Base-by-base conservation (phyloP, 345 rosid species). In the Sonneratia alba region DNA sequence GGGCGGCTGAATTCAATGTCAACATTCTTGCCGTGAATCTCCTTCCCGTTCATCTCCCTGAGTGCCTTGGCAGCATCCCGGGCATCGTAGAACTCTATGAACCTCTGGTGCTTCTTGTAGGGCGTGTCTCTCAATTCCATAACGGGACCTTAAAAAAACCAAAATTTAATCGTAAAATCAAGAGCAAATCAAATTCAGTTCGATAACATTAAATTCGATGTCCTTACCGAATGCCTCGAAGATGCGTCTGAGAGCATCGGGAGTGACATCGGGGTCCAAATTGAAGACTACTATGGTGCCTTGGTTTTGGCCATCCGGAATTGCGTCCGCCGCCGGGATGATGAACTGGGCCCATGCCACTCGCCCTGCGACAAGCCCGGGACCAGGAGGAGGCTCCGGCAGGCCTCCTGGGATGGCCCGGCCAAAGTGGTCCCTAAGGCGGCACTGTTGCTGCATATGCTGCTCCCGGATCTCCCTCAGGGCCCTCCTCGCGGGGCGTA, bases 51-150 rank as follows among this genome's bases (percentile, higher is more conserved):
- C 97, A 89, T 86, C 70, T 84, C 88, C 43, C 59, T 73, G 15
- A 89, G 80, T 59, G 99, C 99, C 77, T 63, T 82, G 4, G 96
- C 86, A 0, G 99, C 97, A 69, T 92, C 92, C 73, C 99, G 87
- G 0, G 89, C 81, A 71, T 95, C 99, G 73, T 80, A 89, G 68
- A 85, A 95, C 87, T 95, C 99, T 0, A 95, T 73, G 59, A 95
- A 95, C 72, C 89, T 82, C 47, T 95, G 99, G 66, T 87, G 89
- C 77, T 81, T 92, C 84, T 95, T 95, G 61, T 71, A 78, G 11
- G 99, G 99, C 2, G 99, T 95, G 80, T 89, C 99, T 73, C 99
- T 81, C 53, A 89, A 43, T 78, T 95, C 97, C 81, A 87, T 95
- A 69, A 95, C 89, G 3, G 78, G 72, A 49, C 98, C 98, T 94